Percentiles rank a stretch among this genome's conserved stretches.
Conservation (phyloP, 1,139 yeast genomes). For the Lizanozyma gosingica region DNA sequence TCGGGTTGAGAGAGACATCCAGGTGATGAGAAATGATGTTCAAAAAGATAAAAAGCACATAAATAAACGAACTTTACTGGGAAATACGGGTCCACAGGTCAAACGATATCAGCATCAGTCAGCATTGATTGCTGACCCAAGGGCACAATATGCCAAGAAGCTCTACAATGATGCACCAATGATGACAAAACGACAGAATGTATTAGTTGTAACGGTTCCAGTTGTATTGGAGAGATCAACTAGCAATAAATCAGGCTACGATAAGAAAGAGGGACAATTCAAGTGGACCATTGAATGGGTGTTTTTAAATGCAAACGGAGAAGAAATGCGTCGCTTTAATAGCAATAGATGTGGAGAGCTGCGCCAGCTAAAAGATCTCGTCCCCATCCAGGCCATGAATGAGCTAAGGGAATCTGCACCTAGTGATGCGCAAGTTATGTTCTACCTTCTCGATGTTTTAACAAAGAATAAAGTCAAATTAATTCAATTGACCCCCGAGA, state of each 20-base stretch:
- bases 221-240: slow-evolving; percentile 67
- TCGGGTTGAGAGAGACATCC: slow-evolving; percentile 48
- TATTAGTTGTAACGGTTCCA: slow-evolving; percentile 44
- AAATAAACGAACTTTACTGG: neutral
- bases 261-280: slow-evolving; percentile 50
- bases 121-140: slow-evolving; percentile 14
- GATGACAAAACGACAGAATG: slow-evolving; percentile 25
- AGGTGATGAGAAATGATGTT: slow-evolving; percentile 44
- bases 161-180: slow-evolving; percentile 18
- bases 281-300: slow-evolving; percentile 82
- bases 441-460: slow-evolving; percentile 3
- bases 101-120: slow-evolving; percentile 4
- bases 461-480: slow-evolving; percentile 10
- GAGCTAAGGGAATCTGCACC: slow-evolving; percentile 6
- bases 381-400: slow-evolving; percentile 20
- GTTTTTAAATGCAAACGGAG: slow-evolving; percentile 22
- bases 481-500: slow-evolving; percentile 15
- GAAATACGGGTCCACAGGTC: neutral
- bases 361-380: slow-evolving; percentile 22
- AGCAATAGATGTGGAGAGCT: slow-evolving; percentile 18
- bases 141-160: slow-evolving; percentile 16
- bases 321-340: slow-evolving; percentile 8
- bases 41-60: slow-evolving; percentile 1
- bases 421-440: slow-evolving; percentile 4
- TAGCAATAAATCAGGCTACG: slow-evolving; percentile 66